These are phyloP conservation scores for Fragaria vesca DNA, from an alignment of 306 rosid genomes.

Conservation along the genomic window DNA sequence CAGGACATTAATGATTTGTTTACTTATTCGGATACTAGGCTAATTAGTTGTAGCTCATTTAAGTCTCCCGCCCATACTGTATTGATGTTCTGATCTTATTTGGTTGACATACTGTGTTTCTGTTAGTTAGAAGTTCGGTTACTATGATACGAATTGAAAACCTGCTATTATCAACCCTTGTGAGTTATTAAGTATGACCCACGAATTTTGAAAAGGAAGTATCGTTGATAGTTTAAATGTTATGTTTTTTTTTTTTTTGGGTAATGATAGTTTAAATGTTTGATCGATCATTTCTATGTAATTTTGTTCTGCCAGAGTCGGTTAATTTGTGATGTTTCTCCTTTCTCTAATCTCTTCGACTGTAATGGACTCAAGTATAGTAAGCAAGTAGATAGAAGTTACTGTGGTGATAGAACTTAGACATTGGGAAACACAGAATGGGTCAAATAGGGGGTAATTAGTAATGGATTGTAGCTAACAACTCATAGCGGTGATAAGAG, in stretches of 20 bases:
- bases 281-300: not conserved
- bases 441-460: not conserved
- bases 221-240: not conserved
- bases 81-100: not conserved
- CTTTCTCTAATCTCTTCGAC: not conserved
- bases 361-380: not conserved
- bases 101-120: not conserved
- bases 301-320: not conserved
- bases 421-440: not conserved
- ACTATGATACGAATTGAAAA: not conserved
- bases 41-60: not conserved
- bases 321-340: not conserved
- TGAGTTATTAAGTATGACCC: not conserved
- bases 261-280: not conserved
- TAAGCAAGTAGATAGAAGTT: not conserved
- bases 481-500: not conserved
- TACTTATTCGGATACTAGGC: not conserved
- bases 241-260: no score
- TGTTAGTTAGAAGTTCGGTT: not conserved
- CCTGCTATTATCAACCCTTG: not conserved
- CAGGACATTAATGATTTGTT: not conserved
- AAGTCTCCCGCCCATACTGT: not conserved
- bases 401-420: not conserved
- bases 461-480: not conserved
- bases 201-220: not conserved